Evolutionary conservation across 345 rosid genomes (phyloP).

Genomic region (Moringa oleifera): DNA sequence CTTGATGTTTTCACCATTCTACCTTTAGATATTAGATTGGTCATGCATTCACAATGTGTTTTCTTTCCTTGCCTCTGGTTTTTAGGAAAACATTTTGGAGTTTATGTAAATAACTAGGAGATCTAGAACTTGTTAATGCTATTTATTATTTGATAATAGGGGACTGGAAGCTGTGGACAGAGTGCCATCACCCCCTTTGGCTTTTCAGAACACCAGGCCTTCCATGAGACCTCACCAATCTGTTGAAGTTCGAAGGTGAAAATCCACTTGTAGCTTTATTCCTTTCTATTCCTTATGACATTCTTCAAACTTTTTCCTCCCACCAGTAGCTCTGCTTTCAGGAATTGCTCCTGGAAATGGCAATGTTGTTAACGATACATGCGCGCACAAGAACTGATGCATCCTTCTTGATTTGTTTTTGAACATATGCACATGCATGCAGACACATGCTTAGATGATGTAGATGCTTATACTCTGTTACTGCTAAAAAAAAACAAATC

Average conservation of each 20-base stretch:
- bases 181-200: constrained; percentile 18
- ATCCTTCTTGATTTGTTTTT: no score
- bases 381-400: neutral
- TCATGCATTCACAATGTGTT: no score
- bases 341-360: neutral
- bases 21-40: no score
- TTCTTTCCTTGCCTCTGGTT: no score
- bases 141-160: constrained; percentile 17
- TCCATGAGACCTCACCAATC: constrained; percentile 22
- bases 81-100: no score
- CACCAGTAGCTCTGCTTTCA: neutral
- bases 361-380: neutral
- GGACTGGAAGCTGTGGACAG: constrained; percentile 23
- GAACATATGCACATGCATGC: neutral
- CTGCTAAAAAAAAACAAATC: no score
- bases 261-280: neutral
- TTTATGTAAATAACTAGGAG: neutral
- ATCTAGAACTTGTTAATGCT: constrained; percentile 4
- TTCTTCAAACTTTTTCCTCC: neutral
- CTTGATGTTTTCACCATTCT: no score
- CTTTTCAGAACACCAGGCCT: constrained; percentile 20
- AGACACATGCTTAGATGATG: neutral
- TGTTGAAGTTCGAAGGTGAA: constrained; percentile 24
- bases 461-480: no score
- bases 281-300: neutral